phyloP scores from a whole-genome alignment of 2,329 filamentous ascomycete species.

The Xylaria sp. region DNA sequence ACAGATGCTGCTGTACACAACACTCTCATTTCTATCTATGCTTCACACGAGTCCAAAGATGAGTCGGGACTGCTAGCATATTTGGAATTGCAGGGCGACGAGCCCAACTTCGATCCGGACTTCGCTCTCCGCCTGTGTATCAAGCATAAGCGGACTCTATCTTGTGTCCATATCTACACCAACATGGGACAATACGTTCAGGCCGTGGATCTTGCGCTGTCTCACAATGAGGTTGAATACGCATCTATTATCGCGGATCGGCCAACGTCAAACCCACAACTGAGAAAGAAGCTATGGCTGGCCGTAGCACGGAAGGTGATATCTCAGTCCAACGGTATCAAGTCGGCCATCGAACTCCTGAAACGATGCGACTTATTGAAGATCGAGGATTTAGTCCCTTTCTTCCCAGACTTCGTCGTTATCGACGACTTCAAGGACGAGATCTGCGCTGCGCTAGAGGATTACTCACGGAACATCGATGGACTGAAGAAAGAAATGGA shows the following conservation, averaged over 20 bases:
- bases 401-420: conserved; percentile 97
- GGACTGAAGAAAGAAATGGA: conserved; percentile 90
- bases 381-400: conserved; percentile 95
- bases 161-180: conserved; percentile 95
- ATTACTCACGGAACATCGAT: conserved; percentile 89
- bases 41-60: conserved; percentile 74
- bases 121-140: conserved; percentile 95
- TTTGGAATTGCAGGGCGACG: conserved; percentile 81
- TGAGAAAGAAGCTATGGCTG: conserved; percentile 93
- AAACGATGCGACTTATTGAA: conserved; percentile 84
- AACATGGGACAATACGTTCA: conserved; percentile 92
- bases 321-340: conserved; percentile 78
- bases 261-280: conserved; percentile 67
- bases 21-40: conserved; percentile 92
- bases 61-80: conserved; percentile 84
- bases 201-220: conserved; percentile 86
- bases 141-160: conserved; percentile 85
- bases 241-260: conserved; percentile 85
- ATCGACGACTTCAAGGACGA: conserved; percentile 99
- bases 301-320: conserved; percentile 94
- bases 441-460: conserved; percentile 88
- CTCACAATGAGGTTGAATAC: conserved; percentile 83
- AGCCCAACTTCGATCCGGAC: conserved; percentile 86
- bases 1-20: conserved; percentile 88
- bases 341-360: conserved; percentile 86